Evolutionary conservation across 1,284 basidiomycete species (phyloP).

Genomic region (Volvariella surrecta): DNA sequence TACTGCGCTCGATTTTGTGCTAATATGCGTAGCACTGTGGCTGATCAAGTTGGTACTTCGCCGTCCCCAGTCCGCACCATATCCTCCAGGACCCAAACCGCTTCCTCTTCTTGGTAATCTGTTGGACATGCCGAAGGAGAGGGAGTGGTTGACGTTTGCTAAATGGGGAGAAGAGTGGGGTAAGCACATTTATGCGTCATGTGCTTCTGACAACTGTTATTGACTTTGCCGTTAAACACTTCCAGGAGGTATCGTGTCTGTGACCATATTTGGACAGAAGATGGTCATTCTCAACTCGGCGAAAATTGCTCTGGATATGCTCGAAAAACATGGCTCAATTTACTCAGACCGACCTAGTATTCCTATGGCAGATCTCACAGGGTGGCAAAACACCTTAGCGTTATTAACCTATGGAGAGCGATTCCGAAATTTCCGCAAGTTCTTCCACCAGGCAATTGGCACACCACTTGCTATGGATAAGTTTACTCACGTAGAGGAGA

Average conservation of each 20-base stretch:
- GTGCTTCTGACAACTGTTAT: neutral
- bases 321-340: slow-evolving; percentile 14
- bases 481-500: slow-evolving; percentile 12
- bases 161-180: slow-evolving; percentile 37
- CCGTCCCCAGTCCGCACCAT: neutral
- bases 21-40: neutral
- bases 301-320: slow-evolving; percentile 15
- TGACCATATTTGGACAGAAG: slow-evolving; percentile 15
- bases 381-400: slow-evolving; percentile 3
- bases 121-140: slow-evolving; percentile 28
- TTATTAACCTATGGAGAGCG: slow-evolving; percentile 2
- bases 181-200: slow-evolving; percentile 9
- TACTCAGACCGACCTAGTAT: neutral
- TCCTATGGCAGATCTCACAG: neutral
- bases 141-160: slow-evolving; percentile 33
- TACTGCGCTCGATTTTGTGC: neutral
- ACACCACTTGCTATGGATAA: slow-evolving; percentile 10
- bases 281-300: slow-evolving; percentile 18
- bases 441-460: slow-evolving; percentile 1
- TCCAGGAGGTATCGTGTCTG: slow-evolving; percentile 15
- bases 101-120: slow-evolving; percentile 21
- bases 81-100: slow-evolving; percentile 6
- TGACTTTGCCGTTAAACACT: neutral
- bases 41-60: neutral
- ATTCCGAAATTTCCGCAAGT: slow-evolving; percentile 1